Evolutionary conservation across 2,329 filamentous ascomycete genomes (phyloP), one percentile per base, ranked within the genome.

Genomic region (Metarhizium humberi): DNA sequence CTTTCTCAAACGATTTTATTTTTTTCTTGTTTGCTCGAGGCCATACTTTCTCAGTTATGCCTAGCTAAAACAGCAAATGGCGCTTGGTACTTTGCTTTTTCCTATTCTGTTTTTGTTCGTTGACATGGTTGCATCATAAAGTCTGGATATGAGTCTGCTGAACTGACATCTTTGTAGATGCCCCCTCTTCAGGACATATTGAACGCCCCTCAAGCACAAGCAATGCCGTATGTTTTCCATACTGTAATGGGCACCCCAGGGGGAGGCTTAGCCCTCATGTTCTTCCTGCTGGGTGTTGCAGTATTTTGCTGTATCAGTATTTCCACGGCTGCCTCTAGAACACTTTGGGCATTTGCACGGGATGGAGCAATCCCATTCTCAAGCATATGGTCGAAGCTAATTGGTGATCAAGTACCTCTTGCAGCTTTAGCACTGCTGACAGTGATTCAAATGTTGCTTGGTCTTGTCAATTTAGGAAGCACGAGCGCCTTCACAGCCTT

Each of bases 271-370:
- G 76, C 68, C 11, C 68, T 83, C 6, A 74, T 75, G 18, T 62
- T 80, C 2, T 77, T 81, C 1, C 71, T 84, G 36, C 72, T 83
- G 50, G 71, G 82, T 40, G 76, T 84, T 54, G 80, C 77, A 18
- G 64, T 84, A 48, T 76, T 82, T 63, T 83, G 80, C 63, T 80
- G 79, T 52, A 76, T 82, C 20, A 78, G 78, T 18, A 82, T 81
- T 68, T 82, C 80, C 0, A 81, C 80, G 6, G 80, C 81, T 10
- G 75, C 80, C 0, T 82, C 80, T 7, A 75, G 81, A 16, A 80
- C 76, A 60, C 81, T 77, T 7, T 85, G 79, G 78, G 80, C 80
- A 0, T 83, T 84, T 60, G 77, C 80, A 40, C 76, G 80, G 57
- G 80, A 84, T 61, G 75, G 76, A 45, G 79, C 78, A 47, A 78